Base-by-base conservation (phyloP, 306 rosid species). In the Biancaea sappan region DNA sequence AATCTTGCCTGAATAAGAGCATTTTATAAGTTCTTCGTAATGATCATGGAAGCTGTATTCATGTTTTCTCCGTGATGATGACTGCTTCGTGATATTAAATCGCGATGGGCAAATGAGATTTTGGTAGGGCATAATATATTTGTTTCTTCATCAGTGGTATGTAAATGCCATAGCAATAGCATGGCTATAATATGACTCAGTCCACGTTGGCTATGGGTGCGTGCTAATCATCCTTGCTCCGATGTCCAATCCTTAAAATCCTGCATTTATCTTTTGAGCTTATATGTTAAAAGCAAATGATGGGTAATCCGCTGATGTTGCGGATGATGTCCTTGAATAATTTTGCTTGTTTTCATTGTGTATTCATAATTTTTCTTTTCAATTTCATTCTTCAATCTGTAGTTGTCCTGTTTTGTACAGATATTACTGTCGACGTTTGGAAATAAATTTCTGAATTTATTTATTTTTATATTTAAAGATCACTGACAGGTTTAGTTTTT, bases 71-170 rank as follows among this genome's bases (percentile, higher is more conserved):
- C 19, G 41, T 56, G 69, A 64, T 66, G 61, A 60, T 66, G 32
- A 57, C 56, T 65, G 50, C 47, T 26, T 54, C 29, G 15, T 25
- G 1, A 29, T 21, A 63, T 71, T 40, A 25, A 66, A 62, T 9
- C 11, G 67, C 18, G 34, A 69, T 37, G 51, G 40, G 58, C 6
- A 9, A 21, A 19, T 2, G 57, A 31, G 35, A 50, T 76, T 71
- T 72, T 31, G 48, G 50, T 58, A 26, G 12, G 66, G 48, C 48
- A 6, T 47, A 46, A 22, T 34, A 61, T 69, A 28, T 41, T 12
- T 3, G 4, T 72, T 16, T 74, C 53, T 52, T 68, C 71, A 29
- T 61, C 74, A 14, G 65, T 37, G 59, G 76, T 37, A 7, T 57
- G 47, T 24, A 4, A 8, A 35, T 34, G 44, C 43, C 43, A 35